These are phyloP conservation scores for Yamadazyma philogaea DNA, from an alignment of 805 yeast genomes.

Conservation along the genomic window DNA sequence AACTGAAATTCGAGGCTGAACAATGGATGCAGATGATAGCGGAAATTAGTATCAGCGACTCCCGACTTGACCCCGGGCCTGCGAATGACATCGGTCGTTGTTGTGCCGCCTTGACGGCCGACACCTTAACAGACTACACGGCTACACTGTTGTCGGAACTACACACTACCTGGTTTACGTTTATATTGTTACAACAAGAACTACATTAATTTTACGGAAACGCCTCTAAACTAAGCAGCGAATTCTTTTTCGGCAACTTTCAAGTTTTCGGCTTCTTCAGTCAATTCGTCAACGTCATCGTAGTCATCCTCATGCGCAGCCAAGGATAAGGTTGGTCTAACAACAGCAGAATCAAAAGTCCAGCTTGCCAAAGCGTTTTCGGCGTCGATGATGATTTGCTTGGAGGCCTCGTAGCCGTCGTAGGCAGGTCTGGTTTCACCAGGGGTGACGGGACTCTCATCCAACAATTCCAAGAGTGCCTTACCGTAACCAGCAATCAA, in stretches of 20 bases:
- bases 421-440: slow-evolving; percentile 98
- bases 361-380: slow-evolving; percentile 93
- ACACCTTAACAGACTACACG: too few relatives aligned
- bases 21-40: too few relatives aligned
- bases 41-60: too few relatives aligned
- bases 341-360: slow-evolving; percentile 94
- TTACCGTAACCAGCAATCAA: slow-evolving; percentile 98
- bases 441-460: slow-evolving; percentile 96
- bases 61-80: too few relatives aligned
- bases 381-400: slow-evolving; percentile 95
- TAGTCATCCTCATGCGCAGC: slow-evolving; percentile 58
- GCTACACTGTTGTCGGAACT: too few relatives aligned
- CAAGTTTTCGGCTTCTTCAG: slow-evolving; percentile 38
- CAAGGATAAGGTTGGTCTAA: slow-evolving; percentile 88
- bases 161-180: background rate
- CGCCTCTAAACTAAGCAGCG: slow-evolving; percentile 9
- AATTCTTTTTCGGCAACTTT: slow-evolving; percentile 56
- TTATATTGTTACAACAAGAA: background rate
- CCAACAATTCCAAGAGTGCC: slow-evolving; percentile 91
- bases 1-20: too few relatives aligned
- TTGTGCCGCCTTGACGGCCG: too few relatives aligned
- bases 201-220: background rate
- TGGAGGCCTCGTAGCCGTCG: slow-evolving; percentile 97
- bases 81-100: too few relatives aligned
- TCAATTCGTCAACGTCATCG: slow-evolving; percentile 39